phyloP scores from a whole-genome alignment of 2,329 filamentous ascomycete genomes.

The Fusarium longipes region DNA sequence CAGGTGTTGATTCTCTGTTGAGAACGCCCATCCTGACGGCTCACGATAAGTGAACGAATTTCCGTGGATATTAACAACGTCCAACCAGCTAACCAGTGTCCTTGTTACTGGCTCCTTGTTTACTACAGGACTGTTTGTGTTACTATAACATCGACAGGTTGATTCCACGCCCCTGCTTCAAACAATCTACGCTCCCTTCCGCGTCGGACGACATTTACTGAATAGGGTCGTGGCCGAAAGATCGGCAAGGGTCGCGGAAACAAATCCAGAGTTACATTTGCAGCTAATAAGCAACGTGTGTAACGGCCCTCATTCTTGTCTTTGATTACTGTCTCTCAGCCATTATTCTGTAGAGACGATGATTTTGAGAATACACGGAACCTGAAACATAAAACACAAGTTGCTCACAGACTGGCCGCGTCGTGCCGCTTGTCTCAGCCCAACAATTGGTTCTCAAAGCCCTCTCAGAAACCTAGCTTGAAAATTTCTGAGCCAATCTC shows the following conservation, averaged over 20 bases:
- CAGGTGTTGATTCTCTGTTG: not conserved
- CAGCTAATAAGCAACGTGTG: slow-evolving; percentile 32
- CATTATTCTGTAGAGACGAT: slow-evolving; percentile 28
- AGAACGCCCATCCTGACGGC: slow-evolving; percentile 30
- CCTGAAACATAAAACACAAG: slow-evolving; percentile 39
- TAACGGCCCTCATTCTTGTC: slow-evolving; percentile 30
- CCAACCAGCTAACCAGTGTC: slow-evolving; percentile 28
- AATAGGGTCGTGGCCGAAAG: slow-evolving; percentile 40
- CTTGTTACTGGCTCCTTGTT: slow-evolving; percentile 35
- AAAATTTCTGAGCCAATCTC: slow-evolving; percentile 37
- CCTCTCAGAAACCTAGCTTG: slow-evolving; percentile 39
- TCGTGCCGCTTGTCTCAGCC: slow-evolving; percentile 45
- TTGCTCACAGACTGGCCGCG: slow-evolving; percentile 41
- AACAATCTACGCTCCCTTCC: slow-evolving; percentile 38
- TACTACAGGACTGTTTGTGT: slow-evolving; percentile 16
- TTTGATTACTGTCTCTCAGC: slow-evolving; percentile 35
- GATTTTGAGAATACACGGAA: slow-evolving; percentile 9
- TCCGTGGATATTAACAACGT: slow-evolving; percentile 36
- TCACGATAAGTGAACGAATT: slow-evolving; percentile 25
- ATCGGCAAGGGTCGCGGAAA: slow-evolving; percentile 42
- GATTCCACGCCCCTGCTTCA: slow-evolving; percentile 39
- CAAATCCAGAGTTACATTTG: slow-evolving; percentile 39
- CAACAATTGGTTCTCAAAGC: slow-evolving; percentile 41
- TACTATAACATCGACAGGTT: slow-evolving; percentile 27
- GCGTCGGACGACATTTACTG: slow-evolving; percentile 44